Conservation (phyloP, 352 stramenopile species). For the Globisporangium orthogonon region DNA sequence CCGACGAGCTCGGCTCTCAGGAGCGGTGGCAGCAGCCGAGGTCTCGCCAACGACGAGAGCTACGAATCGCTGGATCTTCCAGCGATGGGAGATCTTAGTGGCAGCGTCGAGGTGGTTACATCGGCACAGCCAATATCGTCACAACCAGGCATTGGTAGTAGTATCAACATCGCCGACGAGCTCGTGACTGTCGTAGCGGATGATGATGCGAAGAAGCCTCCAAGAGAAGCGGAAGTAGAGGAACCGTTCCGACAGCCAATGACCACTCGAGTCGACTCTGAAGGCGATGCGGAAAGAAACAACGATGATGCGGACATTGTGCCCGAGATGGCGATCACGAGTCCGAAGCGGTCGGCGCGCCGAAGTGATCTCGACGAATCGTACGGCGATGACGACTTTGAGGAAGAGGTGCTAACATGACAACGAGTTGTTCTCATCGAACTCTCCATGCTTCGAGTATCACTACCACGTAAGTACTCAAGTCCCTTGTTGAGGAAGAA, state of each 20-base stretch:
- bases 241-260: background rate
- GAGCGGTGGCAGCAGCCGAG: background rate
- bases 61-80: constrained; percentile 63
- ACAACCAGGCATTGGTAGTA: background rate
- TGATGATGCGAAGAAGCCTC: background rate
- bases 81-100: constrained; percentile 20
- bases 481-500: too few species aligned
- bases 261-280: background rate
- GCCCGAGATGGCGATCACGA: constrained; percentile 5
- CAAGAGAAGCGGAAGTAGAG: background rate
- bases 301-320: background rate
- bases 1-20: constrained; percentile 4
- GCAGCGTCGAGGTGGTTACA: constrained; percentile 6
- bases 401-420: constrained; percentile 27
- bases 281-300: background rate
- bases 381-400: constrained; percentile 60
- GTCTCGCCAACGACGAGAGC: constrained; percentile 34
- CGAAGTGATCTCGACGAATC: constrained; percentile 25
- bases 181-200: too few species aligned
- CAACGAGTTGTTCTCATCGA: too few species aligned
- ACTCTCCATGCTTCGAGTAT: too few species aligned
- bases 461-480: too few species aligned
- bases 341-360: constrained; percentile 6
- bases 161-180: background rate
- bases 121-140: too few species aligned